Evolutionary conservation across 192 early-diverging fungal genomes (phyloP).

Genomic region (Podila epicladia): DNA sequence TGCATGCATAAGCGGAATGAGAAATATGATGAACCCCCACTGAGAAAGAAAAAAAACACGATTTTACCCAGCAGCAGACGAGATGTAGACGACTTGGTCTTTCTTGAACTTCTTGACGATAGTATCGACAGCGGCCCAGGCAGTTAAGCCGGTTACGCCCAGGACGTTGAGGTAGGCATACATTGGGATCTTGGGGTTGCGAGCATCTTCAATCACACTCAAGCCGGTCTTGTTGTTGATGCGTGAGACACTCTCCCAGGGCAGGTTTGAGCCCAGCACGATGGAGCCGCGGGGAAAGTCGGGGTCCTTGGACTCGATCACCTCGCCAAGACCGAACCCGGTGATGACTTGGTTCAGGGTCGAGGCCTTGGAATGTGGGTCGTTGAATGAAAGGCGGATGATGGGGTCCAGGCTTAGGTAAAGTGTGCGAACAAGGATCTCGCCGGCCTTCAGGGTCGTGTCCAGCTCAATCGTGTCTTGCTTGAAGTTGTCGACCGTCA

Average conservation of each 20-base stretch:
- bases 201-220: conserved; percentile 51
- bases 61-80: conserved; percentile 78
- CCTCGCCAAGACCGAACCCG: conserved; percentile 68
- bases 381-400: conserved; percentile 1
- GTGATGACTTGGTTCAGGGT: conserved; percentile 65
- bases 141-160: conserved; percentile 72
- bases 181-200: conserved; percentile 56
- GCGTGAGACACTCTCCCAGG: conserved; percentile 67
- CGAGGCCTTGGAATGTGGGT: conserved; percentile 38
- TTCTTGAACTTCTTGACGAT: conserved; percentile 72
- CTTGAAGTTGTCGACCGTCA: conserved; percentile 7
- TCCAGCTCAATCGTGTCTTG: conserved; percentile 5
- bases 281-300: conserved; percentile 66
- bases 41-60: conserved; percentile 56
- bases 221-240: conserved; percentile 48
- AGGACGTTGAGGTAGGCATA: conserved; percentile 70
- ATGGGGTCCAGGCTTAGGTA: conserved; percentile 19
- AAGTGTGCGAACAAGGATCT: conserved; percentile 25
- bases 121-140: conserved; percentile 56
- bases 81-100: conserved; percentile 85
- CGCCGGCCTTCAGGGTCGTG: conserved; percentile 7
- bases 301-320: conserved; percentile 69
- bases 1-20: neutral
- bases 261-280: conserved; percentile 57
- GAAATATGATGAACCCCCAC: neutral